These are phyloP conservation scores for Phytophthora uliginosa DNA, from an alignment of 352 stramenopile genomes.

Conservation along the genomic window DNA sequence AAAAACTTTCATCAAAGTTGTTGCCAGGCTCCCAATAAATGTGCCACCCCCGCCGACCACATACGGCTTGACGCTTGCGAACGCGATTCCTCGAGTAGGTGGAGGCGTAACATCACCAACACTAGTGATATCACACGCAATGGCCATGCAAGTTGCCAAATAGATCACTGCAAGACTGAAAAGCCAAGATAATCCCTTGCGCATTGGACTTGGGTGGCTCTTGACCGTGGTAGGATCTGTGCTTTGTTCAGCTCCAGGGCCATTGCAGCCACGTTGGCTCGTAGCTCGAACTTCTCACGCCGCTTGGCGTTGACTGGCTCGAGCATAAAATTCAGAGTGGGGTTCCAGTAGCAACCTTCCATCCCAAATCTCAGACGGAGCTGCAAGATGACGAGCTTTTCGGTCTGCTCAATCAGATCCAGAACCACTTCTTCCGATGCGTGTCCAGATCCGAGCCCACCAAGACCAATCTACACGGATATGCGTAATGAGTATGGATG, in stretches of 20 bases:
- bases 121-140: background rate
- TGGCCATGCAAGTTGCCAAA: background rate
- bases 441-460: background rate
- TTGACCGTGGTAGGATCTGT: background rate
- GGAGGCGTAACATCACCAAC: background rate
- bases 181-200: background rate
- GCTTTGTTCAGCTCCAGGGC: background rate
- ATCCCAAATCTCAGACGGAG: slow-evolving; percentile 12
- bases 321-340: slow-evolving; percentile 14
- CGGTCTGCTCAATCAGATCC: background rate
- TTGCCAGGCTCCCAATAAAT: slow-evolving; percentile 11
- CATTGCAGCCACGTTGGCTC: slow-evolving; percentile 10
- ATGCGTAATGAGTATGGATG: background rate
- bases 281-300: slow-evolving; percentile 16
- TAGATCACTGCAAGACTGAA: background rate
- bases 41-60: background rate
- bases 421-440: background rate
- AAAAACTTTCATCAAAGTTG: slow-evolving; percentile 9
- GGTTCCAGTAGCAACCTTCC: slow-evolving; percentile 8
- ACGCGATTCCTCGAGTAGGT: slow-evolving; percentile 9
- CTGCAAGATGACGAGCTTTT: background rate
- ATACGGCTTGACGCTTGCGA: slow-evolving; percentile 16
- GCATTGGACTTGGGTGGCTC: background rate
- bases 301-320: background rate
- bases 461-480: background rate